Base-by-base conservation (phyloP, 495 filamentous ascomycete species). In the Podospora tetraspora region DNA sequence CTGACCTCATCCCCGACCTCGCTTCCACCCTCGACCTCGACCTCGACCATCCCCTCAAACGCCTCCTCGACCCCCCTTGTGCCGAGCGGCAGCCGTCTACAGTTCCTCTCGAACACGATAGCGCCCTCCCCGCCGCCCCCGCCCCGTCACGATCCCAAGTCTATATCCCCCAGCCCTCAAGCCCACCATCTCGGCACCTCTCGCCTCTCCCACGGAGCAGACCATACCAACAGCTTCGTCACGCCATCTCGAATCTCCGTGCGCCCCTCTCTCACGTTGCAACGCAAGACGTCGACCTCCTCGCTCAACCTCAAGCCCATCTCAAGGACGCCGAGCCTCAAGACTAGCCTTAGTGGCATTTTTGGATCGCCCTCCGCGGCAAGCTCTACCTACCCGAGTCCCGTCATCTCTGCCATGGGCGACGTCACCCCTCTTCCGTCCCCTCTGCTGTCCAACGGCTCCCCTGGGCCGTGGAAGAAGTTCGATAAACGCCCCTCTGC, bases 351-450 rank as follows among this genome's bases (percentile, higher is more conserved):
- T 4, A 76, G 70, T 25, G 59, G 68, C 66, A 66, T 77, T 64
- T 81, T 81, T 22, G 75, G 79, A 24, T 69, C 74, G 13, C 57
- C 69, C 10, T 84, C 82, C 57, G 79, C 78, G 12, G 71, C 81
- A 22, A 83, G 79, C 71, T 83, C 82, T 0, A 68, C 74, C 56
- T 79, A 80, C 63, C 72, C 81, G 25, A 84, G 81, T 56, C 93
- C 93, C 3, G 87, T 89, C 67, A 84, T 96, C 56, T 87, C 88
- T 67, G 91, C 93, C 22, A 89, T 97, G 87, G 86, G 87, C 56
- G 92, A 97, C 73, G 89, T 99, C 67, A 99, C 95, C 5, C 95
- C 95, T 63, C 79, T 99, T 24, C 95, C 95, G 12, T 97, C 95
- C 6, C 95, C 95, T 9, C 84, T 97, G 56, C 81, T 91, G 67